A percentile compares a stretch with the other conserved stretches of the same genome.
These are phyloP conservation scores for Chimonanthus praecox DNA, from an alignment of 164 flowering plant genomes.

Conservation along the genomic window DNA sequence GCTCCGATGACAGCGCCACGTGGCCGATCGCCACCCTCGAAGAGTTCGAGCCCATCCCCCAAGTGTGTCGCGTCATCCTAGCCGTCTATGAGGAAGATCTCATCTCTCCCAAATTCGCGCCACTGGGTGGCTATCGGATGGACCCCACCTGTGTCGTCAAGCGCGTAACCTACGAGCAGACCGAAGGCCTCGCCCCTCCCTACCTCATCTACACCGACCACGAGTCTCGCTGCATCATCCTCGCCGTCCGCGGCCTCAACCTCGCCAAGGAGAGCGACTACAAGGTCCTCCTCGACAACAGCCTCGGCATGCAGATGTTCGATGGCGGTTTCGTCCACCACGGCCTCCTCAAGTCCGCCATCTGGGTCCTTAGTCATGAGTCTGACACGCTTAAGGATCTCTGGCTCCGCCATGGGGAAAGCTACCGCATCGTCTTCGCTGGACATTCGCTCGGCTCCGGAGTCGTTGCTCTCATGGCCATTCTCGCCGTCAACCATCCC, in stretches of 20 bases:
- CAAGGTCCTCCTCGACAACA: conserved; percentile 57
- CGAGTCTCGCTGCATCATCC: conserved; percentile 47
- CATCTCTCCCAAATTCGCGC: conserved; percentile 41
- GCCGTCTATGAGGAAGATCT: conserved; percentile 84
- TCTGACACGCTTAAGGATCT: conserved; percentile 42
- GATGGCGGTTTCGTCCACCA: conserved; percentile 88
- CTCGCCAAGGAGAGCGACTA: conserved; percentile 71
- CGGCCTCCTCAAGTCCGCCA: conserved; percentile 74
- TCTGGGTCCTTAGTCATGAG: conserved; percentile 64
- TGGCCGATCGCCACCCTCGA: conserved; percentile 70
- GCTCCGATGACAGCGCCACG: conserved; percentile 63
- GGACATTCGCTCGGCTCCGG: conserved; percentile 93
- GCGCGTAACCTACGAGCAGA: conserved; percentile 62
- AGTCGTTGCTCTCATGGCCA: conserved; percentile 59
- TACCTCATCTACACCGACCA: conserved; percentile 80
- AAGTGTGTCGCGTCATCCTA: conserved; percentile 63
- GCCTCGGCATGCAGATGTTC: conserved; percentile 67
- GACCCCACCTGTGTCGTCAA: conserved; percentile 63
- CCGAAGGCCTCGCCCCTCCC: conserved; percentile 68
- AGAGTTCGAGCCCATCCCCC: conserved; percentile 76
- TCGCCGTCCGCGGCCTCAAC: conserved; percentile 83
- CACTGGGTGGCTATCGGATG: conserved; percentile 49
- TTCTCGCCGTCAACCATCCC: conserved; percentile 55
- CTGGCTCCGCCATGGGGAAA: conserved; percentile 45
- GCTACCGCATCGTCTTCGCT: conserved; percentile 53